Conservation (phyloP, 495 filamentous ascomycete species). For the Talaromyces nanjingensis region DNA sequence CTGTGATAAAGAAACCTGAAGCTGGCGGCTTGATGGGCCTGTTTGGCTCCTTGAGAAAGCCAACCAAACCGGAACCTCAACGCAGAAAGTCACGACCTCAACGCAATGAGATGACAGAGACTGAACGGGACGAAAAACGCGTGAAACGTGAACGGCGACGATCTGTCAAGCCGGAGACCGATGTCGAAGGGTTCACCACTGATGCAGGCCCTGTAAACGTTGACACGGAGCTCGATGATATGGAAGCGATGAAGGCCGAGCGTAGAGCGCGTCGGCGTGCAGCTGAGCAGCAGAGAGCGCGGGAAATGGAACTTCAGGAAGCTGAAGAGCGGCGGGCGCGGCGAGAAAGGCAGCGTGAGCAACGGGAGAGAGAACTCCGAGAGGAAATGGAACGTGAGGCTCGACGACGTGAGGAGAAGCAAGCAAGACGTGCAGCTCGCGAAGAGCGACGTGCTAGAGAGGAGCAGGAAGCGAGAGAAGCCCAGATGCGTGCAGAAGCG, state of each 20-base stretch:
- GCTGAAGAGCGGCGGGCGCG: slow-evolving; percentile 38
- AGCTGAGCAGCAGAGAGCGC: slow-evolving; percentile 26
- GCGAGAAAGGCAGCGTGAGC: slow-evolving; percentile 36
- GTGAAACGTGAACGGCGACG: slow-evolving; percentile 36
- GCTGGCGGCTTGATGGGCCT: slow-evolving; percentile 41
- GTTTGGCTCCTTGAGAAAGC: slow-evolving; percentile 37
- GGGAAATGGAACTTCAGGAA: slow-evolving; percentile 33
- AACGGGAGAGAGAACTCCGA: slow-evolving; percentile 30
- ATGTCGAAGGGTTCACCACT: slow-evolving; percentile 37
- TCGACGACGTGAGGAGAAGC: slow-evolving; percentile 37
- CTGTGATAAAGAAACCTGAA: slow-evolving; percentile 34
- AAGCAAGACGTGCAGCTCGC: slow-evolving; percentile 38
- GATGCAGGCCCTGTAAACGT: slow-evolving; percentile 28
- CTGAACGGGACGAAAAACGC: slow-evolving; percentile 39
- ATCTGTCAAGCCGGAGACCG: slow-evolving; percentile 33
- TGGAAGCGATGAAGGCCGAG: slow-evolving; percentile 45
- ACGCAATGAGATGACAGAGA: slow-evolving; percentile 34
- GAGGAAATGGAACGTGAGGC: slow-evolving; percentile 45
- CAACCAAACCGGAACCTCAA: slow-evolving; percentile 29
- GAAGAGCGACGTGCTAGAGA: slow-evolving; percentile 41
- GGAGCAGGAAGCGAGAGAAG: slow-evolving; percentile 41
- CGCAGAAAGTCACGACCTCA: slow-evolving; percentile 33
- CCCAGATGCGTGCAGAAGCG: slow-evolving; percentile 35
- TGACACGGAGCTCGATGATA: slow-evolving; percentile 45
- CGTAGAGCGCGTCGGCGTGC: slow-evolving; percentile 33